Percentiles rank a stretch among this genome's conserved stretches.
Evolutionary conservation across 2,329 filamentous ascomycete species (phyloP).

Genomic region (Fusarium mexicanum): DNA sequence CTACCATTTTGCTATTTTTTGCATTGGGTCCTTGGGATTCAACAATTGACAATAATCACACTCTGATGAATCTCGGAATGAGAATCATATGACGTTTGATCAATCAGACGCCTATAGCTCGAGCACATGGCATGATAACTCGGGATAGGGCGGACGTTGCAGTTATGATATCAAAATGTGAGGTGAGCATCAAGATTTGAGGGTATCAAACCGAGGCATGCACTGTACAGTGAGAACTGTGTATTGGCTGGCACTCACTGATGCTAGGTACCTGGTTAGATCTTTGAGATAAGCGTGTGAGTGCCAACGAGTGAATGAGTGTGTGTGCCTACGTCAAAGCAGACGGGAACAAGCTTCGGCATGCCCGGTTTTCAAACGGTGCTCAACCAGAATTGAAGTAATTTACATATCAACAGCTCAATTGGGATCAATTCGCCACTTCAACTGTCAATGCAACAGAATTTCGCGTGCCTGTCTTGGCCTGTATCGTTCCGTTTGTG

Average conservation of each 20-base stretch:
- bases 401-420: constrained; percentile 22
- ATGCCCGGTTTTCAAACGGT: constrained; percentile 25
- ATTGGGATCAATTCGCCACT: constrained; percentile 28
- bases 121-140: constrained; percentile 21
- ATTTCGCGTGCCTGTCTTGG: not conserved
- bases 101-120: not conserved
- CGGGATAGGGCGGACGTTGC: constrained; percentile 18
- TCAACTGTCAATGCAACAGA: not conserved
- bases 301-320: not conserved
- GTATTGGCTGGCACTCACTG: not conserved
- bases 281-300: constrained; percentile 32
- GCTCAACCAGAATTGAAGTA: constrained; percentile 2
- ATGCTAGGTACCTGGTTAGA: constrained; percentile 20
- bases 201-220: constrained; percentile 7
- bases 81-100: constrained; percentile 7
- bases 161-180: constrained; percentile 7
- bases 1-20: not conserved
- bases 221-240: not conserved
- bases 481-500: not conserved
- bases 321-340: not conserved
- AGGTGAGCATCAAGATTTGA: not conserved
- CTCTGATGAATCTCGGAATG: not conserved
- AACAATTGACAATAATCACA: constrained; percentile 9
- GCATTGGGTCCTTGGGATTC: constrained; percentile 17
- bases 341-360: constrained; percentile 6